Base-by-base conservation (phyloP, 495 filamentous ascomycete genomes). In the Penicillium turbatum region DNA sequence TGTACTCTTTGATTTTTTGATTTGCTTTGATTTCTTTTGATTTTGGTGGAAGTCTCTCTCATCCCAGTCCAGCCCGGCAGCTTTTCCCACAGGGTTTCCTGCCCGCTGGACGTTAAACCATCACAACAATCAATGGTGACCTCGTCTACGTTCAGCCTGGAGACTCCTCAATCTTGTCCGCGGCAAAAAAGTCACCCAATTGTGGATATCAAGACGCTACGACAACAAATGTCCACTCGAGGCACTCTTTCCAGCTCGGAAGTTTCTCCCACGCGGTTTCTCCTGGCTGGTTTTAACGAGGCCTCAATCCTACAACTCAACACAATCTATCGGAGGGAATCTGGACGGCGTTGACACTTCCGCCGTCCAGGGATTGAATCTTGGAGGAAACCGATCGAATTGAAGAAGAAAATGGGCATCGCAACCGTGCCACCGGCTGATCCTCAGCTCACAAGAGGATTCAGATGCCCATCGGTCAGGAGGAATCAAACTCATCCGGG, bases 21-120 rank as follows among this genome's bases (percentile, higher is more conserved):
- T 42, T 42, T 19, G 2, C 21, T 24, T 27, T 42, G 16, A 19
- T 16, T 42, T 9, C 10, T 40, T 24, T 40, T 26, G 19, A 42
- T 43, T 29, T 43, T 37, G 35, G 8, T 37, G 32, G n/a, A 48
- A 10, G 12, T 37, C 31, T 48, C 45, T 48, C 32, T 48, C 45
- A 48, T 37, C 45, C 44, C 21, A 12, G 21, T 48, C 32, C 45
- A 37, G 32, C 6, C 21, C 17, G 32, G 45, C 12, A 5, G 27
- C 4, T 44, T 44, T 44, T 30, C 41, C 41, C 41, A 43, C 15
- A 17, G 41, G 26, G 41, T 29, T 48, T 26, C 21, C 45, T 48
- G 16, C 12, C 45, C 5, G 17, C 31, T 36, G 31, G 32, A 48
- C 21, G 6, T 10, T 35, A 11, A 47, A 47, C 16, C 6, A 16